These are phyloP conservation scores for Paramecium octaurelia DNA, from an alignment of 73 alveolate species.

Conservation along the genomic window DNA sequence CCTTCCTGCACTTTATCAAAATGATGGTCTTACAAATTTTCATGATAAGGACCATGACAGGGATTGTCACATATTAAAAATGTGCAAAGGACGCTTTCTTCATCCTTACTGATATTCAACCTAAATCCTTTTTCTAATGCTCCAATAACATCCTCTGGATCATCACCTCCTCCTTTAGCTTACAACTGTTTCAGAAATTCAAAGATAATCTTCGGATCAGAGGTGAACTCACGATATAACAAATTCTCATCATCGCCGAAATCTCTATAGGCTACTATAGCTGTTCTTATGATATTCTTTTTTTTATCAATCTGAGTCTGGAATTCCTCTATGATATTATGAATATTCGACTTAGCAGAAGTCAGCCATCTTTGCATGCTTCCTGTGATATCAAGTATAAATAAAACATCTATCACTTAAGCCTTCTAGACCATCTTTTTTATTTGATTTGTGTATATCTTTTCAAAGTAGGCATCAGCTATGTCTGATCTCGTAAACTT, in stretches of 20 bases:
- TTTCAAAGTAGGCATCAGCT: not conserved
- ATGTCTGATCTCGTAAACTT: too few relatives aligned
- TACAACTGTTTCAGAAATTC: not conserved
- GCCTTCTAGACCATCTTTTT: not conserved
- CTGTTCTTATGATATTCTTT: not conserved
- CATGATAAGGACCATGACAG: constrained; percentile 41
- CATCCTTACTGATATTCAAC: not conserved
- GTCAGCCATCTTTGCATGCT: not conserved
- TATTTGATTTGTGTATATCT: not conserved
- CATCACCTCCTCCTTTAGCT: constrained; percentile 62
- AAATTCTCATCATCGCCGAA: not conserved
- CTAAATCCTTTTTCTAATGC: not conserved
- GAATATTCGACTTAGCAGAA: not conserved
- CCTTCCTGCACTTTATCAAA: not conserved
- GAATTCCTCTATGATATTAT: not conserved
- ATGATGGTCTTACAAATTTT: not conserved
- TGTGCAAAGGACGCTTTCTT: not conserved
- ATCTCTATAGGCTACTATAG: constrained; percentile 48
- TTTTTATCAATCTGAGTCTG: not conserved
- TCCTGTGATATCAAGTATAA: not conserved
- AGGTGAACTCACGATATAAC: not conserved
- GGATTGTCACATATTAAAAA: constrained; percentile 39
- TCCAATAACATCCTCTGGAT: constrained; percentile 52
- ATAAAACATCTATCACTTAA: not conserved
- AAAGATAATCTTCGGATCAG: not conserved